These are phyloP conservation scores for Ceriops zippeliana DNA, from an alignment of 345 rosid genomes.

Conservation along the genomic window DNA sequence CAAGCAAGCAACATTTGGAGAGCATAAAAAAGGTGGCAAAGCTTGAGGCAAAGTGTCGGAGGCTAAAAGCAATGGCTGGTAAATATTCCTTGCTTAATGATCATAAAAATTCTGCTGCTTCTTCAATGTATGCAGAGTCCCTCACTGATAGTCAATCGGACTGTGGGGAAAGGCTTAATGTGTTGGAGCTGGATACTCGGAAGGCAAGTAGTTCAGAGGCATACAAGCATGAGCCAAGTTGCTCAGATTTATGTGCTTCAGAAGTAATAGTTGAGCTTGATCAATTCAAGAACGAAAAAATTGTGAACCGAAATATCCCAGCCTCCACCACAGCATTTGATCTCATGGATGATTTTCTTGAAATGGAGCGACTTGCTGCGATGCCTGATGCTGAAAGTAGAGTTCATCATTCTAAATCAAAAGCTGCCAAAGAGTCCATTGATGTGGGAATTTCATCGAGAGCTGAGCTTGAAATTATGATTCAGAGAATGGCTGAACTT, in stretches of 20 bases:
- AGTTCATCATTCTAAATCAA: conserved; percentile 31
- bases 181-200: conserved; percentile 32
- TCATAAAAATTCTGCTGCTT: conserved; percentile 42
- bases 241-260: conserved; percentile 56
- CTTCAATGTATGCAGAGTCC: conserved; percentile 53
- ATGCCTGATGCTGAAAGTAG: conserved; percentile 46
- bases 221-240: conserved; percentile 29
- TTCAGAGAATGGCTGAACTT: conserved; percentile 32
- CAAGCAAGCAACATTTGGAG: conserved; percentile 83
- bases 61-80: conserved; percentile 43
- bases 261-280: conserved; percentile 43
- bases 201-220: conserved; percentile 27
- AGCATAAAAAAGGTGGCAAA: conserved; percentile 83
- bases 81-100: conserved; percentile 41
- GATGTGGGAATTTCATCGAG: conserved; percentile 39
- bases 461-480: conserved; percentile 48
- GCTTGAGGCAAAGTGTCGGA: conserved; percentile 90
- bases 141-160: conserved; percentile 67
- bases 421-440: conserved; percentile 28
- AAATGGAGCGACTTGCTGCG: conserved; percentile 89
- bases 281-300: conserved; percentile 49
- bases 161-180: conserved; percentile 53
- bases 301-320: conserved; percentile 28
- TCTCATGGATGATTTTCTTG: conserved; percentile 96
- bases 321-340: conserved; percentile 48